These are phyloP conservation scores for Fusarium secorum DNA, from an alignment of 2,329 filamentous ascomycete species.

Conservation along the genomic window DNA sequence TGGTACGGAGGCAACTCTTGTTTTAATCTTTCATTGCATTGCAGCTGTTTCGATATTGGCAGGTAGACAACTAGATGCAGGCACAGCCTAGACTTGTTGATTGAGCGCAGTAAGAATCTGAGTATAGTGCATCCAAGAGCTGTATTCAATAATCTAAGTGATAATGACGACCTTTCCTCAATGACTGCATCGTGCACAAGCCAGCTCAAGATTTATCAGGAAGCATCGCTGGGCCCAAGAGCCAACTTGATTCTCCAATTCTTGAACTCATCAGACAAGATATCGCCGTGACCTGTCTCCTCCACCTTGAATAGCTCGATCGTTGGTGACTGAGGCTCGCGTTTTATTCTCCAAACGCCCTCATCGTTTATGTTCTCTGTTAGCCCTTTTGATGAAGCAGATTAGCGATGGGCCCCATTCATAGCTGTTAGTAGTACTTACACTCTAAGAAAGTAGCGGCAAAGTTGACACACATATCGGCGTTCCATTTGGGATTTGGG, in stretches of 20 bases:
- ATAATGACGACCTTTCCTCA: not conserved
- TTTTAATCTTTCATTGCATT: slow-evolving; percentile 13
- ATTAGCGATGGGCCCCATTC: not conserved
- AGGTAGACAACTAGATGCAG: slow-evolving; percentile 28
- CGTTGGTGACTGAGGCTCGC: slow-evolving; percentile 65
- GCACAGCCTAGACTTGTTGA: slow-evolving; percentile 11
- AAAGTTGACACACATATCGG: slow-evolving; percentile 93
- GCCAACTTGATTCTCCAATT: slow-evolving; percentile 72
- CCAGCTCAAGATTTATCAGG: not conserved
- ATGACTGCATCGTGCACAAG: not conserved
- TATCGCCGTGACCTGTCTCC: slow-evolving; percentile 74
- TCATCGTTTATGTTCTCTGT: slow-evolving; percentile 69
- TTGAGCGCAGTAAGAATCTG: not conserved
- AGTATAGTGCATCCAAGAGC: not conserved
- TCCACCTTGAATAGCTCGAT: slow-evolving; percentile 80
- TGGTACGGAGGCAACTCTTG: slow-evolving; percentile 19
- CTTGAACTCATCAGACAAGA: slow-evolving; percentile 80
- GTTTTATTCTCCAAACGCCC: slow-evolving; percentile 82
- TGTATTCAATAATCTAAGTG: not conserved
- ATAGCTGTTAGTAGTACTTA: slow-evolving; percentile 52
- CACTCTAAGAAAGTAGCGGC: slow-evolving; percentile 79
- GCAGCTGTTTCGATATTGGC: not conserved
- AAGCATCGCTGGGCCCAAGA: slow-evolving; percentile 42
- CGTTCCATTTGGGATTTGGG: slow-evolving; percentile 81
- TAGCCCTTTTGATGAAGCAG: slow-evolving; percentile 59